Evolutionary conservation across 2,329 filamentous ascomycete genomes (phyloP).

Genomic region (Trichoderma koningiopsis): DNA sequence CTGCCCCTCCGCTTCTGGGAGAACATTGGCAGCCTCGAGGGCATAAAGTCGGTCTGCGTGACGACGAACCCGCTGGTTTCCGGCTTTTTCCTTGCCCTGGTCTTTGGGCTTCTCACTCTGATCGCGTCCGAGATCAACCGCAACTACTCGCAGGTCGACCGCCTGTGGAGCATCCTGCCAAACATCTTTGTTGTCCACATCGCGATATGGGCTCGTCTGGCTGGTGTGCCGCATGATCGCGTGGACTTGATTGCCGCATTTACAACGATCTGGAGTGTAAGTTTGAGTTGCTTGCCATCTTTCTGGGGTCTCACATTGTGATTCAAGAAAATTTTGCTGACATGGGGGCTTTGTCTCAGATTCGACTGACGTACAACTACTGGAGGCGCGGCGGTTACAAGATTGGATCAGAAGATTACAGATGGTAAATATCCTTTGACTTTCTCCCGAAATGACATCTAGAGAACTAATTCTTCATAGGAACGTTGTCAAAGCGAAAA

Average conservation of each 20-base stretch:
- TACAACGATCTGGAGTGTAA: constrained; percentile 77
- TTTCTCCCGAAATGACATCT: neutral
- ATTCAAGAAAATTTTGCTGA: neutral
- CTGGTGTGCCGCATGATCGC: constrained; percentile 68
- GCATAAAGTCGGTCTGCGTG: constrained; percentile 71
- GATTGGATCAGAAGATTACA: constrained; percentile 90
- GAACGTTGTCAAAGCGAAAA: constrained; percentile 69
- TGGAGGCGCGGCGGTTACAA: constrained; percentile 92
- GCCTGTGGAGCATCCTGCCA: constrained; percentile 87
- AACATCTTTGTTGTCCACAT: constrained; percentile 86
- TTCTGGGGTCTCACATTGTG: neutral
- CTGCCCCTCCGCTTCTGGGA: constrained; percentile 67
- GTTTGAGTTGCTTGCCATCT: constrained; percentile 34
- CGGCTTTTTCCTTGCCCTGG: constrained; percentile 70
- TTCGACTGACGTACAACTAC: constrained; percentile 91
- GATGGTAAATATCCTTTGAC: constrained; percentile 58
- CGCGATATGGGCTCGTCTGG: constrained; percentile 76
- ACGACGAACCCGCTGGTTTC: constrained; percentile 84
- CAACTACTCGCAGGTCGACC: constrained; percentile 97
- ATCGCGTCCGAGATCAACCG: constrained; percentile 79
- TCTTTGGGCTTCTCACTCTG: constrained; percentile 72
- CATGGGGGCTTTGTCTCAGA: constrained; percentile 46
- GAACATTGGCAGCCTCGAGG: constrained; percentile 60
- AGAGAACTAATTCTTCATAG: constrained; percentile 38
- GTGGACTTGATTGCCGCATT: constrained; percentile 73